Base-by-base conservation (phyloP, 306 rosid species). In the Medicago ruthenica region DNA sequence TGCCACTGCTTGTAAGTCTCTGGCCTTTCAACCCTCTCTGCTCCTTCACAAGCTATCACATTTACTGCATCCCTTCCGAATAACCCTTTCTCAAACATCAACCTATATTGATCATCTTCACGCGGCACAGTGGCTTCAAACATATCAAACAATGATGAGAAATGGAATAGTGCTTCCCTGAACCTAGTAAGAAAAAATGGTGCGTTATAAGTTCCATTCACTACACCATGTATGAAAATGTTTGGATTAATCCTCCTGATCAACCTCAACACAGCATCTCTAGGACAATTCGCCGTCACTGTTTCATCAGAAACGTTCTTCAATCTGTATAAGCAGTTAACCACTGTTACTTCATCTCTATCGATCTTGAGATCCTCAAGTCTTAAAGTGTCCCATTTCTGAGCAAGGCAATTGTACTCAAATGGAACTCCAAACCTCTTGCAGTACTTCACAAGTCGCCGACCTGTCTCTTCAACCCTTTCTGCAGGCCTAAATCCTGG, bases 1-100 rank as follows among this genome's bases (percentile, higher is more conserved):
- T 86, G 97, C 97, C 98, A 92, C 76, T 86, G 96, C 83, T 85
- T 90, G 80, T 89, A 95, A 0, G 96, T 85, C 79, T 92, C 98
- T 3, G 96, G 98, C 86, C 93, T 86, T 65, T 95, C 97, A 51
- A 89, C 83, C 69, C 96, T 88, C 71, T 83, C 86, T 20, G 82
- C 73, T 14, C 97, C 97, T 58, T 95, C 98, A 66, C 97, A 89
- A 0, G 98, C 97, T 73, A 92, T 70, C 14, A 83, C 97, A 71
- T 92, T 95, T 71, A 90, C 81, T 10, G 79, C 82, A 63, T 90
- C 92, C 83, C 87, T 86, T 50, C 95, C 98, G 22, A 71, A 69
- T 50, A 87, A 36, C 74, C 88, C 93, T 62, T 74, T 82, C 87
- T 95, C 97, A 39, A 84, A 81, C 77, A 84, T 72, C 50, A 81